Conservation (phyloP, 441 rosid species). For the Isatis lusitanica region DNA sequence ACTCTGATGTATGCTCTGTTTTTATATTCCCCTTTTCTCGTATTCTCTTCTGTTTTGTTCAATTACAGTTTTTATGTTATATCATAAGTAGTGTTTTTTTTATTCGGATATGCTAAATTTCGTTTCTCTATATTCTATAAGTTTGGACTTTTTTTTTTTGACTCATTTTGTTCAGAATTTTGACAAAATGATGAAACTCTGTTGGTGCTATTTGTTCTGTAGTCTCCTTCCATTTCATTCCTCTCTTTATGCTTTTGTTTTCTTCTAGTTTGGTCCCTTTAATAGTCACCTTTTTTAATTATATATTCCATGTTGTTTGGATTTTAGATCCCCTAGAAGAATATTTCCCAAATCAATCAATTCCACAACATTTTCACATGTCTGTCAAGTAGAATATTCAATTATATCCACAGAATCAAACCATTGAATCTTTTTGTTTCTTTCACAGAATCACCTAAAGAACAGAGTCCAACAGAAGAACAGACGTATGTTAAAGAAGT, state of each 20-base stretch:
- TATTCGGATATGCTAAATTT: conserved; percentile 4
- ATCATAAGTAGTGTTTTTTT: neutral
- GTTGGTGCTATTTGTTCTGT: neutral
- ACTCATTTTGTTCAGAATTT: neutral
- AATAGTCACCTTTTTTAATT: conserved; percentile 6
- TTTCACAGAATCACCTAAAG: conserved; percentile 65
- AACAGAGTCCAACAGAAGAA: conserved; percentile 42
- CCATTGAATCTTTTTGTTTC: neutral
- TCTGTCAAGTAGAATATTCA: conserved; percentile 6
- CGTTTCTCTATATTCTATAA: neutral
- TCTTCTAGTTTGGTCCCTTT: conserved; percentile 7
- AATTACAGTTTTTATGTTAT: neutral
- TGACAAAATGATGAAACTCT: neutral
- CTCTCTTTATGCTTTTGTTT: conserved; percentile 21
- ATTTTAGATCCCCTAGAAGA: conserved; percentile 3
- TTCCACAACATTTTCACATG: conserved; percentile 1
- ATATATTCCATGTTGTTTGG: conserved; percentile 4
- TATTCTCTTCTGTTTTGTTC: neutral
- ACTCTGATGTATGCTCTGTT: conserved; percentile 29
- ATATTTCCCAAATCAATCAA: neutral
- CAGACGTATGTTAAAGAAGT: conserved; percentile 42
- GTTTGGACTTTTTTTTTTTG: conserved; percentile 18
- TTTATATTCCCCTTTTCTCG: conserved; percentile 11
- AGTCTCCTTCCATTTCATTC: neutral
- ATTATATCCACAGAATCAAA: neutral